Evolutionary conservation across 1,284 basidiomycete genomes (phyloP).

Genomic region (Coriolopsis trogii): DNA sequence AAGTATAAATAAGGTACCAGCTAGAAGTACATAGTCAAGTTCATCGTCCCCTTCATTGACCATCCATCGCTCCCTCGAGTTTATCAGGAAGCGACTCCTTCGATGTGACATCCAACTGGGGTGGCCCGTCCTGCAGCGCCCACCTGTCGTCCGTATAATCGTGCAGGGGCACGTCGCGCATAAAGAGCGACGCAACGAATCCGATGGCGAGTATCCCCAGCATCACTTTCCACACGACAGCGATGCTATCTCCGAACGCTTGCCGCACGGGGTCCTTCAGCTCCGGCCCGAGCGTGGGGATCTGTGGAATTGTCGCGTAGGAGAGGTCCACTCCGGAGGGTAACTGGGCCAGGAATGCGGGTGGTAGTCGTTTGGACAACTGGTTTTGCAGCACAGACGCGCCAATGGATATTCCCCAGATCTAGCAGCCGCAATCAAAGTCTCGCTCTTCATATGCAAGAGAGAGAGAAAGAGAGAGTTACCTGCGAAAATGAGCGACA

Average conservation of each 20-base stretch:
- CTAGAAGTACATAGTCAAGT: too few relatives aligned
- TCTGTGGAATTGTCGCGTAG: slow-evolving; percentile 35
- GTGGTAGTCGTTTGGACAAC: slow-evolving; percentile 11
- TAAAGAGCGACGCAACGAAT: slow-evolving; percentile 5
- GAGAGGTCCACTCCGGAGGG: slow-evolving; percentile 27
- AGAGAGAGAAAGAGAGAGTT: neutral
- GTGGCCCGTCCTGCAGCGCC: neutral
- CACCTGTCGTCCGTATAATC: slow-evolving; percentile 9
- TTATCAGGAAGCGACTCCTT: too few relatives aligned
- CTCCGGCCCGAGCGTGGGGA: slow-evolving; percentile 25
- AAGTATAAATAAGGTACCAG: too few relatives aligned
- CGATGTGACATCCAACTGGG: too few relatives aligned
- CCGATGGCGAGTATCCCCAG: slow-evolving; percentile 30
- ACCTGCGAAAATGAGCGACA: slow-evolving; percentile 30
- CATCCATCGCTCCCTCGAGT: too few relatives aligned
- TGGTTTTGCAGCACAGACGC: slow-evolving; percentile 21
- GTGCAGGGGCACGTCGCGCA: slow-evolving; percentile 21
- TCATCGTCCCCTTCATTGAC: too few relatives aligned
- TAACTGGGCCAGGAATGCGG: slow-evolving; percentile 18
- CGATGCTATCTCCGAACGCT: slow-evolving; percentile 34
- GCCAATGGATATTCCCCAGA: slow-evolving; percentile 21
- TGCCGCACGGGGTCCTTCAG: slow-evolving; percentile 28
- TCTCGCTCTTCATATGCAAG: too few relatives aligned
- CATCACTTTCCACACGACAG: slow-evolving; percentile 33
- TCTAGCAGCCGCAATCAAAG: too few relatives aligned